Percentiles rank a stretch among this genome's conserved stretches.
phyloP scores from a whole-genome alignment of 208 protist genomes.

The Crithidia expoeki region DNA sequence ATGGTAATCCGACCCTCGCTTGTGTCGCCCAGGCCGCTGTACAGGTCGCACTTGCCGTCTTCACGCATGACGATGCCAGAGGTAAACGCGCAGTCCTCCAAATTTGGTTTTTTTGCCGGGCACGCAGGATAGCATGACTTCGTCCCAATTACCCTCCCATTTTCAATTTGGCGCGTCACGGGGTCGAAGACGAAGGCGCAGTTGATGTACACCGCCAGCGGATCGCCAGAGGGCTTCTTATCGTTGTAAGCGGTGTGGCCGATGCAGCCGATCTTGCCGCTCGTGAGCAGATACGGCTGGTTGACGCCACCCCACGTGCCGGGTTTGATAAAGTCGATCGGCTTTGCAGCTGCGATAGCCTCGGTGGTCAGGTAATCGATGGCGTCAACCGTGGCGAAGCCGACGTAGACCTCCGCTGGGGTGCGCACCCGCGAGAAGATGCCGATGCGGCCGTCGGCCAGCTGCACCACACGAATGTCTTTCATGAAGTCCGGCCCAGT shows the following conservation, averaged over 20 bases:
- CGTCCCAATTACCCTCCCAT: constrained; percentile 56
- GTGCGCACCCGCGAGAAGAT: constrained; percentile 66
- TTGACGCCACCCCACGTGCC: constrained; percentile 56
- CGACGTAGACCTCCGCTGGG: constrained; percentile 43
- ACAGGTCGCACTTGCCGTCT: constrained; percentile 51
- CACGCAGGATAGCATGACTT: constrained; percentile 43
- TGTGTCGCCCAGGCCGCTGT: constrained; percentile 49
- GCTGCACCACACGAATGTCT: constrained; percentile 55
- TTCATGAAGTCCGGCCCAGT: constrained; percentile 62
- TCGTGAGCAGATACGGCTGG: constrained; percentile 47
- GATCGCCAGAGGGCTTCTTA: constrained; percentile 26
- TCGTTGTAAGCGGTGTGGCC: constrained; percentile 50
- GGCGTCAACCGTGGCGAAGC: constrained; percentile 59
- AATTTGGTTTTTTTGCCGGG: constrained; percentile 30
- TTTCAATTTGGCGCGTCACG: constrained; percentile 36
- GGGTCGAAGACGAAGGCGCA: constrained; percentile 51
- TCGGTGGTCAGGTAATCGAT: constrained; percentile 55
- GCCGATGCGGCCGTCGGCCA: constrained; percentile 52
- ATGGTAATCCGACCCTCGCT: constrained; percentile 41
- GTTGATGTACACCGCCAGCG: constrained; percentile 49
- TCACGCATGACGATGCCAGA: constrained; percentile 54
- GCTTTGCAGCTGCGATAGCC: constrained; percentile 52
- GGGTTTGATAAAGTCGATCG: constrained; percentile 52
- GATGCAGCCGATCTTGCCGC: constrained; percentile 53
- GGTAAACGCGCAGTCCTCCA: constrained; percentile 50